phyloP scores from a whole-genome alignment of 1,284 basidiomycete genomes.

The Ustilago curta region DNA sequence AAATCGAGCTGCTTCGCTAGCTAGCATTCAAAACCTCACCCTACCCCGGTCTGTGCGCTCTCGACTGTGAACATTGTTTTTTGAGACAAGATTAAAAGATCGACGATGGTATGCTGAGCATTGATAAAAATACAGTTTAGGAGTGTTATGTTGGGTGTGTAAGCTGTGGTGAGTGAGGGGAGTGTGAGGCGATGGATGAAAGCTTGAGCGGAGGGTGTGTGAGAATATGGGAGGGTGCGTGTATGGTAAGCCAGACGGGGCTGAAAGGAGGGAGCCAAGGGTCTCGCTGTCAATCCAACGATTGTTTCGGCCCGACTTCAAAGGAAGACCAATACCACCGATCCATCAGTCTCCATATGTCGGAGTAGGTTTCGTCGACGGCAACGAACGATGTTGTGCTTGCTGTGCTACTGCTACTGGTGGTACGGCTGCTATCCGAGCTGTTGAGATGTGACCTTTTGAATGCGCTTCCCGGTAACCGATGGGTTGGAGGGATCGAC shows the following conservation, averaged over 20 bases:
- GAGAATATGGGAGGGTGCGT: no score
- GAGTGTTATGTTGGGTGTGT: no score
- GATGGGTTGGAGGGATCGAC: constrained; percentile 24
- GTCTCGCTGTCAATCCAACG: background rate
- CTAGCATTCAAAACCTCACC: constrained; percentile 6
- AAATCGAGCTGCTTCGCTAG: constrained; percentile 4
- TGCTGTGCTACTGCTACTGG: background rate
- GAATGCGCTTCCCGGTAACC: constrained; percentile 16
- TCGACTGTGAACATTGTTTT: no score
- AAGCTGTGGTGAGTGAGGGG: no score
- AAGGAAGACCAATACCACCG: constrained; percentile 42
- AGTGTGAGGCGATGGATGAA: no score
- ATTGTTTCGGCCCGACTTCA: constrained; percentile 12
- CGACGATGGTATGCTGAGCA: no score
- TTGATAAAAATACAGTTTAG: no score
- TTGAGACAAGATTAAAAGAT: no score
- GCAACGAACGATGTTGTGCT: constrained; percentile 19
- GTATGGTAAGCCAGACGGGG: no score
- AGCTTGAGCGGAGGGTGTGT: no score
- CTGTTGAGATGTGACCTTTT: background rate
- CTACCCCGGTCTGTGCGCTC: background rate
- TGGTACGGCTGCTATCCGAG: background rate
- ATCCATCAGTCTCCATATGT: constrained; percentile 37
- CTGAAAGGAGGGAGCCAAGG: no score
- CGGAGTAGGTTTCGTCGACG: constrained; percentile 26